A percentile compares a stretch with the other conserved stretches of the same genome.
phyloP scores from a whole-genome alignment of 345 rosid genomes.

The sweet orange (Citrus sinensis) region DNA sequence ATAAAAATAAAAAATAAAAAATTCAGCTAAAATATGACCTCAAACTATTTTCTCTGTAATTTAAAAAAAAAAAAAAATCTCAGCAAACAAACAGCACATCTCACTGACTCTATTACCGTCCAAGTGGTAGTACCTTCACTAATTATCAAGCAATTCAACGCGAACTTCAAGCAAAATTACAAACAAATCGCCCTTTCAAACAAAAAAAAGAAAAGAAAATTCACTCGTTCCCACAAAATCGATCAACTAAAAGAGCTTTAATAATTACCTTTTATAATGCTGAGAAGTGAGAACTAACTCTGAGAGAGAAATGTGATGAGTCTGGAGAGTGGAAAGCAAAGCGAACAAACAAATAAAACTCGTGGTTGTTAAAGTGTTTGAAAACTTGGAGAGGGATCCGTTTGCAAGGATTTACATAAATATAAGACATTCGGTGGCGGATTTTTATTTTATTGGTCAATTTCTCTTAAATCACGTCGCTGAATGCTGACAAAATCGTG shows the following conservation, averaged over 20 bases:
- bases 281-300: background rate
- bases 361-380: slow-evolving; percentile 34
- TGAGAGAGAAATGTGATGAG: slow-evolving; percentile 18
- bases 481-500: slow-evolving; percentile 10
- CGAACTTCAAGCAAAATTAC: background rate
- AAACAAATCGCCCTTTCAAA: background rate
- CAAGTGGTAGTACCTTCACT: background rate
- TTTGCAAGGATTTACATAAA: slow-evolving; percentile 18
- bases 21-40: background rate
- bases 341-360: background rate
- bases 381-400: slow-evolving; percentile 25
- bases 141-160: background rate
- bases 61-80: background rate
- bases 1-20: background rate
- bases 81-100: background rate
- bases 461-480: background rate
- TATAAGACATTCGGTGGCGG: background rate
- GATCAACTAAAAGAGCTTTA: background rate
- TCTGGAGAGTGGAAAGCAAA: slow-evolving; percentile 19
- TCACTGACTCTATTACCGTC: background rate
- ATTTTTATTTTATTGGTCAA: background rate
- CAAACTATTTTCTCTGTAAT: background rate
- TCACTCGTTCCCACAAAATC: background rate
- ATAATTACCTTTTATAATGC: background rate
- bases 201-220: background rate